Percentiles rank a stretch among this genome's conserved stretches.
Evolutionary conservation across 1,284 basidiomycete species (phyloP).

Genomic region (Ustilago tritici): DNA sequence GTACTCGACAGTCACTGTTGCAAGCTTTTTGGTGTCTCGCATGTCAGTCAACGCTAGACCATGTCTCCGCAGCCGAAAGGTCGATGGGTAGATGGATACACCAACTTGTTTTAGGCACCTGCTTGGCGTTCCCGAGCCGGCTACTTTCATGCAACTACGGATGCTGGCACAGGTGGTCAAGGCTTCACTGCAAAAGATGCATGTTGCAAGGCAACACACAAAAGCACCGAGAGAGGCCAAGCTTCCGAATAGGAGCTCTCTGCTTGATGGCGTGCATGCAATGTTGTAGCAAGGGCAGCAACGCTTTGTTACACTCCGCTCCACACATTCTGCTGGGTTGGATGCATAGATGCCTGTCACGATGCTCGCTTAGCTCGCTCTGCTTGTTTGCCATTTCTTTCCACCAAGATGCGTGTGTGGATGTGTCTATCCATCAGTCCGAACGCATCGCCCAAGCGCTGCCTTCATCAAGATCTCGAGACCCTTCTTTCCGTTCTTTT

Average conservation of each 20-base stretch:
- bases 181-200: not conserved
- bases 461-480: not conserved
- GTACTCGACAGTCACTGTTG: too few species aligned
- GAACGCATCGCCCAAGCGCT: slow-evolving; percentile 7
- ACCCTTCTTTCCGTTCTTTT: not conserved
- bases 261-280: slow-evolving; percentile 7
- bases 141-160: slow-evolving; percentile 3
- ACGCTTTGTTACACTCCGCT: not conserved
- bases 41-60: not conserved
- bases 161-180: not conserved
- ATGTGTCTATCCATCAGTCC: not conserved
- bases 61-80: slow-evolving; percentile 8
- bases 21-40: too few species aligned
- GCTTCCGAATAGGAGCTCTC: slow-evolving; percentile 17
- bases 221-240: not conserved
- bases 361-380: slow-evolving; percentile 20
- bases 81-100: not conserved
- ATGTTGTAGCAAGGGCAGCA: not conserved
- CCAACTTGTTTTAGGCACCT: not conserved
- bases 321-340: not conserved
- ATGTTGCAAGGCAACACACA: not conserved
- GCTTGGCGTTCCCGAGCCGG: slow-evolving; percentile 11
- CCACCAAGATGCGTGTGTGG: not conserved
- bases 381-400: not conserved
- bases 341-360: slow-evolving; percentile 12